These are phyloP conservation scores for Plicaturopsis crispa DNA, from an alignment of 768 basidiomycete species.

Conservation along the genomic window DNA sequence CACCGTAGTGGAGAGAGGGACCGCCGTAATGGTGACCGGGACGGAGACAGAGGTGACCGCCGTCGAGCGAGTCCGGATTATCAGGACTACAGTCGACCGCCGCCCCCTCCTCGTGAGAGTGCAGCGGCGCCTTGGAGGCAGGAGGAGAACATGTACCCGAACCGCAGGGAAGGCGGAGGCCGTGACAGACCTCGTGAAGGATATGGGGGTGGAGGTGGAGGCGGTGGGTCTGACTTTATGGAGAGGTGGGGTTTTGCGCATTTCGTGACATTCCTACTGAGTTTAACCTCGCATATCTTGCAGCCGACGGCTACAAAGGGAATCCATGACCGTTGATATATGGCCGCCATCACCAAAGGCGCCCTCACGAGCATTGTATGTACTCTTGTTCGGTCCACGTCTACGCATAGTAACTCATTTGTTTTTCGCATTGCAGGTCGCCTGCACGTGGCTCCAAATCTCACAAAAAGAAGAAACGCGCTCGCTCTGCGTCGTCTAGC, in stretches of 20 bases:
- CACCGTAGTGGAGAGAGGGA: conserved; percentile 20
- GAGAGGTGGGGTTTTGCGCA: conserved; percentile 37
- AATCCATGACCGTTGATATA: conserved; percentile 45
- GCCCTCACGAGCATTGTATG: conserved; percentile 51
- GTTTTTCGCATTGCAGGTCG: conserved; percentile 32
- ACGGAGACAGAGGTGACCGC: conserved; percentile 17
- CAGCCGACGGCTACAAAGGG: conserved; percentile 69
- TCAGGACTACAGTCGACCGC: conserved; percentile 43
- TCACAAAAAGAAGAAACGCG: conserved; percentile 54
- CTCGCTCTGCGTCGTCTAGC: conserved; percentile 39
- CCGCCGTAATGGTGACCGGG: conserved; percentile 10
- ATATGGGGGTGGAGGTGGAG: conserved; percentile 27
- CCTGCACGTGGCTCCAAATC: conserved; percentile 44
- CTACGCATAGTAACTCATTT: conserved; percentile 1
- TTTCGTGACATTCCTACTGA: conserved; percentile 2
- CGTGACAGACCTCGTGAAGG: conserved; percentile 23
- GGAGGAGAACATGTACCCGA: conserved; percentile 52
- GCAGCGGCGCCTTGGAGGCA: conserved; percentile 35
- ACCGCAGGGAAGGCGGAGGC: conserved; percentile 21
- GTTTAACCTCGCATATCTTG: conserved; percentile 2
- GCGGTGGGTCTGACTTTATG: conserved; percentile 41
- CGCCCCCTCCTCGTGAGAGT: conserved; percentile 25
- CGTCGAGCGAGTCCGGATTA: conserved; percentile 53
- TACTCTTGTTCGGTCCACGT: conserved; percentile 6
- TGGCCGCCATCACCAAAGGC: conserved; percentile 82